phyloP scores from a whole-genome alignment of 1,284 basidiomycete species.

The Trichosporon sp. region DNA sequence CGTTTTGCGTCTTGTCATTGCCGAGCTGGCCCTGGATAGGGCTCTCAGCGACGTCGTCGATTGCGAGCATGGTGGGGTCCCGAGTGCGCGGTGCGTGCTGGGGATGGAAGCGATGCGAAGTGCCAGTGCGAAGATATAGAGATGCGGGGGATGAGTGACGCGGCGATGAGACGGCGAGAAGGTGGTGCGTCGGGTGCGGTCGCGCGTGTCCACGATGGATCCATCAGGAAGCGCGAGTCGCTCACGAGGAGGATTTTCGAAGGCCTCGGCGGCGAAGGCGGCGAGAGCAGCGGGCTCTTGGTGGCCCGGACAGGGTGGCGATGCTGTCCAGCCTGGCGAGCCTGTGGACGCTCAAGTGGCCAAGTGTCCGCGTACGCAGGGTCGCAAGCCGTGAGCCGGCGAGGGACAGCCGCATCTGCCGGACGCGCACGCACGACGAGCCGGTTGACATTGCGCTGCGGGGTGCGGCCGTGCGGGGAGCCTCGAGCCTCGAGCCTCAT shows the following conservation, averaged over 20 bases:
- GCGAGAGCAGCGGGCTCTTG: too few relatives aligned
- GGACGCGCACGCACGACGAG: too few relatives aligned
- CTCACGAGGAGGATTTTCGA: background rate
- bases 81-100: background rate
- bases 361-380: too few relatives aligned
- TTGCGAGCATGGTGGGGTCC: background rate
- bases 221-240: background rate
- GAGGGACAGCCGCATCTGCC: too few relatives aligned
- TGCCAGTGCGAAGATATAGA: background rate
- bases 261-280: too few relatives aligned
- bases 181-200: too few relatives aligned
- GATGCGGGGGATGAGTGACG: background rate
- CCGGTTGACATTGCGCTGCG: too few relatives aligned
- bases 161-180: background rate
- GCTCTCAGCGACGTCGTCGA: background rate
- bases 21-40: constrained; percentile 1
- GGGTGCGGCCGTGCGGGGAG: too few relatives aligned
- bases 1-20: background rate
- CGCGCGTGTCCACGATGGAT: background rate
- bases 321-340: background rate
- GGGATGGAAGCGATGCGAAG: background rate
- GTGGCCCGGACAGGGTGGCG: background rate
- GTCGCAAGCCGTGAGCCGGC: too few relatives aligned
- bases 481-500: too few relatives aligned
- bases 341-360: too few relatives aligned